Conservation (phyloP, 2,329 filamentous ascomycete genomes). For the Calonectria hawksworthii region DNA sequence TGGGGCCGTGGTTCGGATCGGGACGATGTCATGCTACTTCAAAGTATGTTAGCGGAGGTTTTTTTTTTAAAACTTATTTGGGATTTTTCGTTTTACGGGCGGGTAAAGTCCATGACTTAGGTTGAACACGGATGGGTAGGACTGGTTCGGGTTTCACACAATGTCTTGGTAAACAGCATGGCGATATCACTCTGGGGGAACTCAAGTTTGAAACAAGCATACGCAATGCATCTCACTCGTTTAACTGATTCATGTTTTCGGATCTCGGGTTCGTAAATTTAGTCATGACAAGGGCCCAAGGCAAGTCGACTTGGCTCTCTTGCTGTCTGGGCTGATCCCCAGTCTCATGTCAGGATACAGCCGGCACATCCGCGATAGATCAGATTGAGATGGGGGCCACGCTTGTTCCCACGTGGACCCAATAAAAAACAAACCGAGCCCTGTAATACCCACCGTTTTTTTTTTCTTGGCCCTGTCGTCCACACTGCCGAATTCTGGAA, state of each 20-base stretch:
- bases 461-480: neutral
- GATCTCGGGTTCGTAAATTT: neutral
- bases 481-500: neutral
- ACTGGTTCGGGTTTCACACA: constrained; percentile 3
- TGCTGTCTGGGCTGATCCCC: neutral
- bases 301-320: neutral
- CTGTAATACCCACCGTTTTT: constrained; percentile 6
- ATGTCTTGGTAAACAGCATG: constrained; percentile 8
- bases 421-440: constrained; percentile 1
- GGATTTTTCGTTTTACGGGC: neutral
- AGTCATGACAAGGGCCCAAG: constrained; percentile 8
- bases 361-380: constrained; percentile 11
- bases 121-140: neutral
- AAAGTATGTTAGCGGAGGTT: neutral
- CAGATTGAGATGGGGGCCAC: constrained; percentile 5
- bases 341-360: constrained; percentile 5
- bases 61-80: neutral
- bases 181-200: neutral
- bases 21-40: neutral
- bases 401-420: constrained; percentile 10
- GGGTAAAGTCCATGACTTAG: neutral
- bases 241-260: constrained; percentile 3
- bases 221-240: neutral
- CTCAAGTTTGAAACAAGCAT: constrained; percentile 5
- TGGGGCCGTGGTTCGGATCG: constrained; percentile 18